These are phyloP conservation scores for Pseudopithomyces maydicus DNA, from an alignment of 2,329 filamentous ascomycete genomes.

Conservation along the genomic window DNA sequence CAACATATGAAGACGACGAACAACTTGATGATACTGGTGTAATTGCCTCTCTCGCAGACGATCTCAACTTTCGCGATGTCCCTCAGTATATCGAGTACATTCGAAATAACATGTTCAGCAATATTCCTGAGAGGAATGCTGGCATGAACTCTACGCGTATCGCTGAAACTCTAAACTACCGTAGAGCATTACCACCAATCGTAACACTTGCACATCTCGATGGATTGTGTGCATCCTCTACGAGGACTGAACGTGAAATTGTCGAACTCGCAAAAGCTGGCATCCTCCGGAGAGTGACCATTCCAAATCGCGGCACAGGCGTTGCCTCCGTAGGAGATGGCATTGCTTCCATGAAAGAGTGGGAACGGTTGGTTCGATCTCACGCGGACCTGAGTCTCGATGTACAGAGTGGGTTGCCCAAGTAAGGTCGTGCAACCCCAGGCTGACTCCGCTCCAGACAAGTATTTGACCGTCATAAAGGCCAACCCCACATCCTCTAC, in stretches of 20 bases:
- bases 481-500: slow-evolving; percentile 56
- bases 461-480: slow-evolving; percentile 59
- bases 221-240: slow-evolving; percentile 66
- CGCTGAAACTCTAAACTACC: slow-evolving; percentile 67
- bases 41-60: slow-evolving; percentile 59
- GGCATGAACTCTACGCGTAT: slow-evolving; percentile 70
- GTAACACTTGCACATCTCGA: slow-evolving; percentile 70
- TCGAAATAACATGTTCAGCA: slow-evolving; percentile 65
- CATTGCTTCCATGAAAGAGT: slow-evolving; percentile 59
- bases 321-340: slow-evolving; percentile 67
- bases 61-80: slow-evolving; percentile 64
- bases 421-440: background rate
- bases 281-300: slow-evolving; percentile 63
- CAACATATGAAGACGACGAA: slow-evolving; percentile 44
- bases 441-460: slow-evolving; percentile 35
- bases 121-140: slow-evolving; percentile 61
- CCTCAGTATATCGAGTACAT: slow-evolving; percentile 68
- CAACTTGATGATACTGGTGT: slow-evolving; percentile 65
- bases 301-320: slow-evolving; percentile 65
- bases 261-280: slow-evolving; percentile 64
- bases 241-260: slow-evolving; percentile 69
- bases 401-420: slow-evolving; percentile 43
- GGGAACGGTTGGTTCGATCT: slow-evolving; percentile 50
- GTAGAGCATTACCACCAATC: slow-evolving; percentile 64
- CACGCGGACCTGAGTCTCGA: slow-evolving; percentile 28